Evolutionary conservation across 148 eudicot species (phyloP).

Genomic region (Pouteria glomerata): DNA sequence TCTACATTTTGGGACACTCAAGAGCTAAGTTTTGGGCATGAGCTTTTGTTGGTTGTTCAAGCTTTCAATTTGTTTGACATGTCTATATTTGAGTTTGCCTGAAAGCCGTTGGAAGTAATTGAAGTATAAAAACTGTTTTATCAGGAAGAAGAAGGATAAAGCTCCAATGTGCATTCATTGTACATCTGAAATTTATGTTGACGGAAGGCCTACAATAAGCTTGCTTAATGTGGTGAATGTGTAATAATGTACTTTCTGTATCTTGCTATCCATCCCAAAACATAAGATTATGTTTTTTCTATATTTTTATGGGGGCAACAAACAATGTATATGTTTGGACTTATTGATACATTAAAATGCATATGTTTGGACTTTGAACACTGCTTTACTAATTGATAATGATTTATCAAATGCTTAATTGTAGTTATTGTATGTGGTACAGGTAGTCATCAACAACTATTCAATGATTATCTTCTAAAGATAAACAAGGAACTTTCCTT

Average conservation of each 20-base stretch:
- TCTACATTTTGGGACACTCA: not conserved
- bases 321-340: not conserved
- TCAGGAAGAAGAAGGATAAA: not conserved
- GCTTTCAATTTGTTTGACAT: not conserved
- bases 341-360: too few relatives aligned
- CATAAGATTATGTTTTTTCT: too few relatives aligned
- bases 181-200: not conserved
- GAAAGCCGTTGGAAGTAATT: not conserved
- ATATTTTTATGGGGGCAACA: too few relatives aligned
- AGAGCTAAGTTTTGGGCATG: not conserved
- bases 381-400: not conserved
- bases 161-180: not conserved
- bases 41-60: not conserved
- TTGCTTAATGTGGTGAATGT: not conserved
- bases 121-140: not conserved
- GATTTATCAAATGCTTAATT: not conserved
- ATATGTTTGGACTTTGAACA: too few relatives aligned
- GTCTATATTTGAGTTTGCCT: not conserved
- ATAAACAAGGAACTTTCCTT: slow-evolving; percentile 68
- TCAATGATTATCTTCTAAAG: slow-evolving; percentile 64
- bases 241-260: not conserved
- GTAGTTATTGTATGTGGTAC: not conserved
- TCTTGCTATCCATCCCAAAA: not conserved
- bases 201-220: not conserved
- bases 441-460: slow-evolving; percentile 44